Percentiles rank a stretch among this genome's conserved stretches.
Evolutionary conservation across 139 green algal genomes (phyloP).

Genomic region (Ettlia oleoabundans): DNA sequence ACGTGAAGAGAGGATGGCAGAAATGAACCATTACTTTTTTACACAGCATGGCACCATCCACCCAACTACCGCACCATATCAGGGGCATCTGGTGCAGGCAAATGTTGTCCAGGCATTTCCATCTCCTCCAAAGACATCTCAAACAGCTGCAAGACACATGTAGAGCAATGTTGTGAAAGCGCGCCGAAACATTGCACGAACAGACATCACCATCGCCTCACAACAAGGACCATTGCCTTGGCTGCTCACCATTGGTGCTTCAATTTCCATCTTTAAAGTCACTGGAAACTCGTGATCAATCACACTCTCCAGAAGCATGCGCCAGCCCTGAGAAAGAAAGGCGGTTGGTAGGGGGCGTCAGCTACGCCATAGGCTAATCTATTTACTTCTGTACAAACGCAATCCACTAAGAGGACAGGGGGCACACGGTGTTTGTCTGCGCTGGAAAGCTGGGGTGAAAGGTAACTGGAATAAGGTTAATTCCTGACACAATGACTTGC

Average conservation of each 20-base stretch:
- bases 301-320: conserved; percentile 69
- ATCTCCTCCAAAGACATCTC: conserved; percentile 85
- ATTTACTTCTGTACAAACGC: no score
- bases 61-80: conserved; percentile 19
- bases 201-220: background rate
- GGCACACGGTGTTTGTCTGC: no score
- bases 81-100: conserved; percentile 61
- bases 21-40: no score
- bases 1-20: no score
- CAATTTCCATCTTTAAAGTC: conserved; percentile 83
- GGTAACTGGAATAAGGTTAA: no score
- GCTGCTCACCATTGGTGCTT: conserved; percentile 65
- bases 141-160: conserved; percentile 25
- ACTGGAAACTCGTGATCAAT: conserved; percentile 84
- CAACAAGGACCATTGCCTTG: background rate
- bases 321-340: conserved; percentile 58
- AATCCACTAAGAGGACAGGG: no score
- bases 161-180: background rate
- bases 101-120: conserved; percentile 91
- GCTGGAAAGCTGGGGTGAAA: no score
- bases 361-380: background rate
- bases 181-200: background rate
- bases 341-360: background rate
- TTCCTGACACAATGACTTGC: no score
- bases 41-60: no score